Evolutionary conservation across 1,139 yeast genomes (phyloP), one percentile per base, ranked within the genome.

Genomic region (Starmera stellimalicola): DNA sequence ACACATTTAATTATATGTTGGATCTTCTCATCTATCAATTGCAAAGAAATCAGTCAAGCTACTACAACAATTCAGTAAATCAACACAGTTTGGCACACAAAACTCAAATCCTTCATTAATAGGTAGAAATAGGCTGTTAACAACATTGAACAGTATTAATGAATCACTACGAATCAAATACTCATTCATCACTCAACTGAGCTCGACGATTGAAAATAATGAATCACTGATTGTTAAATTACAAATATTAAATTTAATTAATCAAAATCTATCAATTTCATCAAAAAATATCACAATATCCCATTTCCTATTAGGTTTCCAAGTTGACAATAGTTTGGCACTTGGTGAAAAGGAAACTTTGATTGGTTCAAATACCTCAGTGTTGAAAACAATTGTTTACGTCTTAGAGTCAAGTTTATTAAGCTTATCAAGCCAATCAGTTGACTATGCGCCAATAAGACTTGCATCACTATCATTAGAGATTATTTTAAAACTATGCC

Each of bases 251-350:
- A 63, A 72, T 27, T 81, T 82, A 45, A 50, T 88, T 33, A 61
- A 64, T 27, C 52, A 58, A 4, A 75, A 74, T 42, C 58, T 85
- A 32, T 55, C 62, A 1, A 49, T 52, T 5, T 52, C 66, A 1
- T 60, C 62, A 19, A 54, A 56, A 4, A 57, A 54, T 23, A 61
- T 62, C 7, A 70, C 77, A 0, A 68, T 80, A 2, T 63, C 88
- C 1, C 96, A 87, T 51, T 77, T 79, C 45, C 55, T 91, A 9
- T 64, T 91, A 2, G 97, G 97, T 0, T 87, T 76, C 50, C 69
- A 65, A 35, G 60, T 65, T 20, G 56, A 60, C 3, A 68, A 65
- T 19, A 51, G 60, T 3, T 42, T 72, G n/a, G 55, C 65, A 3
- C 45, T 62, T 9, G 76, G 73, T 9, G 58, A 59, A 3, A 42